Evolutionary conservation across 148 eudicot genomes (phyloP).

Genomic region (Persicaria tinctoria): DNA sequence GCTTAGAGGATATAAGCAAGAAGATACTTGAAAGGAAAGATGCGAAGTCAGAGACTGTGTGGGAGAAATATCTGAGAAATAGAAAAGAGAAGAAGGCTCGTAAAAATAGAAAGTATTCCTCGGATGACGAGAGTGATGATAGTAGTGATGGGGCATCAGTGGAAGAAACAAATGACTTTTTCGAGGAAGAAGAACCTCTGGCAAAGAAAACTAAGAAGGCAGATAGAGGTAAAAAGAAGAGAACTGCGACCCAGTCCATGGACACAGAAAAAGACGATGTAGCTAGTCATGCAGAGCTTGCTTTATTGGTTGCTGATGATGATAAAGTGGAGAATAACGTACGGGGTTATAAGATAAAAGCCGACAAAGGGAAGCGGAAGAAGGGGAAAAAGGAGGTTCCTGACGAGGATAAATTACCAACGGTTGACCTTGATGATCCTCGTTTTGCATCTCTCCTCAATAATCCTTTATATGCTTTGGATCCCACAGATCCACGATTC

Average conservation of each 20-base stretch:
- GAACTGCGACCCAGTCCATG: constrained; percentile 19
- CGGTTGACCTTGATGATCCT: constrained; percentile 58
- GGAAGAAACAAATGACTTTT: constrained; percentile 68
- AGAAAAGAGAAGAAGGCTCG: constrained; percentile 63
- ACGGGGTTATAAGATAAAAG: constrained; percentile 80
- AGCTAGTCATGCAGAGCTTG: constrained; percentile 79
- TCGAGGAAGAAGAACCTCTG: constrained; percentile 50
- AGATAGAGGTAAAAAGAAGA: constrained; percentile 18
- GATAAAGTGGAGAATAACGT: constrained; percentile 37
- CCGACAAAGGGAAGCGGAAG: constrained; percentile 57
- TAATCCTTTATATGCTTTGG: constrained; percentile 62
- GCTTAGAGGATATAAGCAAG: constrained; percentile 88
- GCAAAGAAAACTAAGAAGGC: constrained; percentile 26
- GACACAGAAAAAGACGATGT: constrained; percentile 42
- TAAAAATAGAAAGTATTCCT: constrained; percentile 50
- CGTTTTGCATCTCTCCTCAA: constrained; percentile 64
- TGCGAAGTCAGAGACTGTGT: constrained; percentile 65
- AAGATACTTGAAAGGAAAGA: constrained; percentile 81
- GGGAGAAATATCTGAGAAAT: constrained; percentile 74
- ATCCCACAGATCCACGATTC: constrained; percentile 94
- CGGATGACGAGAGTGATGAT: constrained; percentile 71
- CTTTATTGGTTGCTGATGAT: constrained; percentile 76
- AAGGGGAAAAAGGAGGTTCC: constrained; percentile 50
- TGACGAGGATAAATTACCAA: constrained; percentile 63
- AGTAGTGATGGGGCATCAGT: constrained; percentile 36